Conservation (phyloP, 2,329 filamentous ascomycete genomes). For the Chaetomiaceae sp. region DNA sequence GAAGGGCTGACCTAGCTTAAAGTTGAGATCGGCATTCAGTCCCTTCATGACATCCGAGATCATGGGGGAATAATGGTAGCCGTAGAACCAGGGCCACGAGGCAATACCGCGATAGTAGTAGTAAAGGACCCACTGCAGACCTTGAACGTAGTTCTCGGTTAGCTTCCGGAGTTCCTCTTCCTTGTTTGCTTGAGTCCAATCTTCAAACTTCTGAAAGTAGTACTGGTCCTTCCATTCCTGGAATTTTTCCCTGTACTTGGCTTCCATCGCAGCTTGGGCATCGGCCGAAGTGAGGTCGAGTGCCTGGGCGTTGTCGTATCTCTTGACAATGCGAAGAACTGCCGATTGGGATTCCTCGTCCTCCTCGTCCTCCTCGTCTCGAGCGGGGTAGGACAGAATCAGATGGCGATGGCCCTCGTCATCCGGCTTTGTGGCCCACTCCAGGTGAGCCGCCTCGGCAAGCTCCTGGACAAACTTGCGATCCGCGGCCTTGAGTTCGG, state of each 20-base stretch:
- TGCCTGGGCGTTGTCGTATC: slow-evolving; percentile 85
- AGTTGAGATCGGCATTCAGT: slow-evolving; percentile 80
- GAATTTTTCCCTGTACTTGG: slow-evolving; percentile 88
- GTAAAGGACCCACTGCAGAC: slow-evolving; percentile 94
- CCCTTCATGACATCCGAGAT: slow-evolving; percentile 88
- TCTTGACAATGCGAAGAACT: slow-evolving; percentile 77
- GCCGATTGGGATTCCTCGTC: slow-evolving; percentile 83
- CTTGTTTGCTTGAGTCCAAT: slow-evolving; percentile 78
- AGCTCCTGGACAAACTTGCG: slow-evolving; percentile 90
- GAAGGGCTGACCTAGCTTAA: slow-evolving; percentile 92
- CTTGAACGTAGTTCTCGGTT: slow-evolving; percentile 95
- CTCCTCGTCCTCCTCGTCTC: slow-evolving; percentile 66
- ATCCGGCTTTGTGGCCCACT: slow-evolving; percentile 56
- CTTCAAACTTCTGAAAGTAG: slow-evolving; percentile 81
- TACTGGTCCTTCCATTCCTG: slow-evolving; percentile 91
- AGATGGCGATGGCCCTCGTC: slow-evolving; percentile 52
- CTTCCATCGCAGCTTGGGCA: slow-evolving; percentile 71
- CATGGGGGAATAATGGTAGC: slow-evolving; percentile 95
- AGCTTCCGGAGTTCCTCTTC: slow-evolving; percentile 70
- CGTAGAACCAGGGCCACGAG: slow-evolving; percentile 98
- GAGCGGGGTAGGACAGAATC: slow-evolving; percentile 52
- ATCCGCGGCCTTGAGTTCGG: slow-evolving; percentile 72
- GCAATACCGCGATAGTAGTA: slow-evolving; percentile 98
- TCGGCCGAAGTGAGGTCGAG: slow-evolving; percentile 76
- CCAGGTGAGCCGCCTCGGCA: slow-evolving; percentile 57